These are phyloP conservation scores for Mycena pura DNA, from an alignment of 768 basidiomycete species.

Conservation along the genomic window DNA sequence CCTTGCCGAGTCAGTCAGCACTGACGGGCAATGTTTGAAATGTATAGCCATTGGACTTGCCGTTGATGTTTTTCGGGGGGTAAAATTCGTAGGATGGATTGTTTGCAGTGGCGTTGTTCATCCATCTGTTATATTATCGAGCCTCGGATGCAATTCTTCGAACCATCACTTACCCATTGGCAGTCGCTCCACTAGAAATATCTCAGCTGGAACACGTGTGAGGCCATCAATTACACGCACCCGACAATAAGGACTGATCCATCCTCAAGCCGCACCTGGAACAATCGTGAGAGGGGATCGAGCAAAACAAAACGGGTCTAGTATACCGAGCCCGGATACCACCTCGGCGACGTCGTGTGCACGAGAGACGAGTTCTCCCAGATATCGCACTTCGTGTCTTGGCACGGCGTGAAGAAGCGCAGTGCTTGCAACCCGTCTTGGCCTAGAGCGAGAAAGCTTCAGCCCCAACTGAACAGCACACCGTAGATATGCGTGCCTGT, in stretches of 20 bases:
- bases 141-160: not conserved
- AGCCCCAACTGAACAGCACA: not conserved
- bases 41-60: slow-evolving; percentile 34
- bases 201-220: slow-evolving; percentile 13
- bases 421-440: slow-evolving; percentile 42
- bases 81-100: slow-evolving; percentile 59
- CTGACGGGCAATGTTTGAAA: not conserved
- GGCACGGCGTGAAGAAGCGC: slow-evolving; percentile 47
- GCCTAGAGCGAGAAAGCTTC: slow-evolving; percentile 9
- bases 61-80: slow-evolving; percentile 46
- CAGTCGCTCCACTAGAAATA: too few species aligned
- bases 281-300: slow-evolving; percentile 3
- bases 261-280: slow-evolving; percentile 24
- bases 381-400: slow-evolving; percentile 39
- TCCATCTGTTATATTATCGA: slow-evolving; percentile 41
- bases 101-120: slow-evolving; percentile 37
- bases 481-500: slow-evolving; percentile 11
- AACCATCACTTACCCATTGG: slow-evolving; percentile 64
- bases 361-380: slow-evolving; percentile 41
- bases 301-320: not conserved
- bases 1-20: slow-evolving; percentile 20
- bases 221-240: slow-evolving; percentile 11
- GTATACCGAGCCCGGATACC: slow-evolving; percentile 47
- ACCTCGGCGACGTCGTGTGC: slow-evolving; percentile 43
- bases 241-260: slow-evolving; percentile 29